These are phyloP conservation scores for Hypocreales sp. DNA, from an alignment of 2,329 filamentous ascomycete genomes.

Conservation along the genomic window DNA sequence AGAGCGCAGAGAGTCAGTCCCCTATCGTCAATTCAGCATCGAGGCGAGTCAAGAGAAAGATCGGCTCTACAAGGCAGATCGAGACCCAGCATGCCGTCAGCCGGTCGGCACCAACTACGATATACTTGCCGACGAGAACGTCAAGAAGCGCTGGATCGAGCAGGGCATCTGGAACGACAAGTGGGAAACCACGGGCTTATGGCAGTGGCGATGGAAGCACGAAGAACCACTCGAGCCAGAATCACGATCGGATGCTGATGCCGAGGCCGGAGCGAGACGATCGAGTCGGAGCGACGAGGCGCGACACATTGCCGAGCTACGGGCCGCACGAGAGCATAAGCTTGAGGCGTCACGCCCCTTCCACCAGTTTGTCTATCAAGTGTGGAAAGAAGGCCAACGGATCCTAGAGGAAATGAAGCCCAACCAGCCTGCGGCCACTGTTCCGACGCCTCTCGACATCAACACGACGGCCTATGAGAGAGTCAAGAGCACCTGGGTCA, in stretches of 20 bases:
- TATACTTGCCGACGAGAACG: neutral
- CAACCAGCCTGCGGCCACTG: too few species aligned
- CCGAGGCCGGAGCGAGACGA: too few species aligned
- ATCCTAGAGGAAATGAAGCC: too few species aligned
- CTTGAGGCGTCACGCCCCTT: slow-evolving; percentile 6
- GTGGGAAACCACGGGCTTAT: neutral
- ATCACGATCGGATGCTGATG: too few species aligned
- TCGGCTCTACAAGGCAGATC: too few species aligned
- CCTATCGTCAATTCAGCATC: too few species aligned
- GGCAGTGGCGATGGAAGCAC: slow-evolving; percentile 1
- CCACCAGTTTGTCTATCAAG: slow-evolving; percentile 6
- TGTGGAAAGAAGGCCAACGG: slow-evolving; percentile 4
- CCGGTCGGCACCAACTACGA: too few species aligned
- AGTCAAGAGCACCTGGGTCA: slow-evolving; percentile 1
- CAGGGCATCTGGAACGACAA: slow-evolving; percentile 2
- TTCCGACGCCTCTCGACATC: neutral
- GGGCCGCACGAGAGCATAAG: neutral
- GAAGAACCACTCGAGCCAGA: slow-evolving; percentile 1
- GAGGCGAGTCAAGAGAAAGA: too few species aligned
- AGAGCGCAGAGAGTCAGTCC: too few species aligned
- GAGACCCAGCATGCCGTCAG: too few species aligned
- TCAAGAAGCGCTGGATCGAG: slow-evolving; percentile 2
- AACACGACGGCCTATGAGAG: slow-evolving; percentile 1
- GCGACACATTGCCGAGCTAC: neutral
- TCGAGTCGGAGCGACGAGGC: too few species aligned